Percentiles rank a stretch among this genome's conserved stretches.
Conservation (phyloP, 495 filamentous ascomycete species). For the Beverwykella pulmonaria region DNA sequence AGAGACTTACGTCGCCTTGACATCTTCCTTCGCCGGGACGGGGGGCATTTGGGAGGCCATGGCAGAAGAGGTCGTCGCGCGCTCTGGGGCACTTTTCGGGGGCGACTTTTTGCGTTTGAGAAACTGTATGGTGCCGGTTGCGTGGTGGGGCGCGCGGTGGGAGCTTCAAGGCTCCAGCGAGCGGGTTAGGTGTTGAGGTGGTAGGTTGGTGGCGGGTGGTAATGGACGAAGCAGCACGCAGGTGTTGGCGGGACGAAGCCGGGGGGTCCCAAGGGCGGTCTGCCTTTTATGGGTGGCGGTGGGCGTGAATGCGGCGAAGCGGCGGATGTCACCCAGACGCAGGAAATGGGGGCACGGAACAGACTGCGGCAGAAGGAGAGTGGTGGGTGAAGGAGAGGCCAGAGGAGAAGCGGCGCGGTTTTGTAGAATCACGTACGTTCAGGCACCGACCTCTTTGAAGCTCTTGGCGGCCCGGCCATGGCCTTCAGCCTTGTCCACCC, state of each 20-base stretch:
- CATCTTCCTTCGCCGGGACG: conserved; percentile 76
- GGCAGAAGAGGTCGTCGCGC: conserved; percentile 21
- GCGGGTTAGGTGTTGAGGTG: neutral
- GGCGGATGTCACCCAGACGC: conserved; percentile 1
- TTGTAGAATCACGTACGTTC: conserved; percentile 11
- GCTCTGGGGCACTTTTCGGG: conserved; percentile 34
- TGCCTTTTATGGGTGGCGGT: neutral
- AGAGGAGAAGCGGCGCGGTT: conserved; percentile 6
- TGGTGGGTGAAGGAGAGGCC: neutral
- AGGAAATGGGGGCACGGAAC: neutral
- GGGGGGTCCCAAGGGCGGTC: conserved; percentile 9
- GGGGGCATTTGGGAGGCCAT: conserved; percentile 42
- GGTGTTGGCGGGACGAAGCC: neutral
- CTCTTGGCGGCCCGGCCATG: conserved; percentile 2
- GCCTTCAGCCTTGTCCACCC: conserved; percentile 6
- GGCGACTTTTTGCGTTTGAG: conserved; percentile 35
- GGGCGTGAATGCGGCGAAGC: neutral
- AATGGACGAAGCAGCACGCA: neutral
- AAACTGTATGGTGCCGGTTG: conserved; percentile 24
- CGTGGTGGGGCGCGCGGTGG: neutral
- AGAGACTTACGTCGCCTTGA: conserved; percentile 73
- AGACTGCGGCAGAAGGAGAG: neutral
- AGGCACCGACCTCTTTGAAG: conserved; percentile 6
- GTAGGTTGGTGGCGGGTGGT: neutral
- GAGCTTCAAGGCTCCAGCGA: conserved; percentile 9